These are phyloP conservation scores for Hyphopichia fennica DNA, from an alignment of 1,139 yeast species.

Conservation along the genomic window DNA sequence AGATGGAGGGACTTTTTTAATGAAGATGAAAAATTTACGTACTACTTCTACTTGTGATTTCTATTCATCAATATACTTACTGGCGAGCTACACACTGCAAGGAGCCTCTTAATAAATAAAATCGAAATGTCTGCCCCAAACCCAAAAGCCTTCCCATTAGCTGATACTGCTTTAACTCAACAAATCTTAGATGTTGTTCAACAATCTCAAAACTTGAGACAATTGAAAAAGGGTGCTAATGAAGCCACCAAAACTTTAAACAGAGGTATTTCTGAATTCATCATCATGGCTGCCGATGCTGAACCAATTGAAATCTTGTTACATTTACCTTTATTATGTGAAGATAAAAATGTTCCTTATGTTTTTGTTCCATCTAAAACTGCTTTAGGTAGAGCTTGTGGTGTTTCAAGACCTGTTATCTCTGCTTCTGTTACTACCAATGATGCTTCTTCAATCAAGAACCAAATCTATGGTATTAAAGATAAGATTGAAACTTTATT, in stretches of 20 bases:
- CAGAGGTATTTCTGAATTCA: constrained; percentile 99
- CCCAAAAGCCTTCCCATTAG: constrained; percentile 98
- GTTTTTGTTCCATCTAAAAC: constrained; percentile 98
- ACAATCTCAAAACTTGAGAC: constrained; percentile 97
- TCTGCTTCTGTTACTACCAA: constrained; percentile 98
- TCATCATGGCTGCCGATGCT: constrained; percentile 99
- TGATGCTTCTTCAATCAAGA: constrained; percentile 97
- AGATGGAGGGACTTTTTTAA: background rate
- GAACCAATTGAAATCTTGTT: constrained; percentile 98
- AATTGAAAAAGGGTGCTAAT: constrained; percentile 98
- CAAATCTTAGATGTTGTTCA: constrained; percentile 97
- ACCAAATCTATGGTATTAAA: constrained; percentile 95
- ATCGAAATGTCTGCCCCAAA: constrained; percentile 67
- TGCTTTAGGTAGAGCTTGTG: constrained; percentile 99
- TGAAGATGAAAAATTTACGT: background rate
- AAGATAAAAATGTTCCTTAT: constrained; percentile 98
- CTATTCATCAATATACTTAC: constrained; percentile 16
- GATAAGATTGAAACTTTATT: constrained; percentile 98
- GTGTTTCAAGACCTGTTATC: constrained; percentile 98
- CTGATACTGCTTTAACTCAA: constrained; percentile 93
- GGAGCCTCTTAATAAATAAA: constrained; percentile 53
- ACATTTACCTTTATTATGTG: constrained; percentile 96
- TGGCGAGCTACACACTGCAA: constrained; percentile 53
- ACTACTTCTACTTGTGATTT: background rate
- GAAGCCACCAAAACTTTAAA: constrained; percentile 99